A percentile compares a stretch with the other conserved stretches of the same genome.
Conservation (phyloP, 176 grass and related monocot species). For the Ananas comosus region DNA sequence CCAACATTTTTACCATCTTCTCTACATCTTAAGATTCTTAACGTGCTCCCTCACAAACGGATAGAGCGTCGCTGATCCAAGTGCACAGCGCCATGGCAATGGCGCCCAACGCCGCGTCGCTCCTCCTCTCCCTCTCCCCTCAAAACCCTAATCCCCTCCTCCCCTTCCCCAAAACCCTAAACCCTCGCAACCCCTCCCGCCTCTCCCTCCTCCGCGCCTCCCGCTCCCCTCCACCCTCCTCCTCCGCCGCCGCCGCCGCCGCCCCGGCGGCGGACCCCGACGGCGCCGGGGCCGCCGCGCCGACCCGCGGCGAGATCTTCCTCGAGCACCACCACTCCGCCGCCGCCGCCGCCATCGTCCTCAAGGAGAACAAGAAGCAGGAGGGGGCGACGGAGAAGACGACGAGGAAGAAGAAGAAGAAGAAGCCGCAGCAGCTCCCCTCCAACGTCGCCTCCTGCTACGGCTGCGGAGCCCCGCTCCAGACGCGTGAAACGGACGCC, state of each 20-base stretch:
- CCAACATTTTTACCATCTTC: no score
- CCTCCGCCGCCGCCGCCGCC: neutral
- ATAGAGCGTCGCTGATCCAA: no score
- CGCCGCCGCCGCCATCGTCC: constrained; percentile 23
- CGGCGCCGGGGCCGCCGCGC: constrained; percentile 41
- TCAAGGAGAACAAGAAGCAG: constrained; percentile 29
- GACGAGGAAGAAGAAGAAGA: constrained; percentile 44
- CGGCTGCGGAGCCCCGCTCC: constrained; percentile 83
- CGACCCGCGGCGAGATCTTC: constrained; percentile 55
- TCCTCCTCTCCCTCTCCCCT: constrained; percentile 25
- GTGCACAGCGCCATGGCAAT: neutral
- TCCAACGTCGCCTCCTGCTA: constrained; percentile 60
- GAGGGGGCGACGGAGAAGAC: constrained; percentile 30
- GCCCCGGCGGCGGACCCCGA: constrained; percentile 16
- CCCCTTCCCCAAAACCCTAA: neutral
- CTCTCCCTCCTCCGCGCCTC: constrained; percentile 1
- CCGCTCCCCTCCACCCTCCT: neutral
- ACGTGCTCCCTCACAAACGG: no score
- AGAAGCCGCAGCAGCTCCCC: constrained; percentile 20
- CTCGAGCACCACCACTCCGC: constrained; percentile 43
- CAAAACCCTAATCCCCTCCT: constrained; percentile 15
- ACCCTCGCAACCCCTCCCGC: neutral
- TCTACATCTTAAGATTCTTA: no score
- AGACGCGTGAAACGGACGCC: constrained; percentile 51
- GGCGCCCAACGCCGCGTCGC: constrained; percentile 36